Evolutionary conservation across 2,329 filamentous ascomycete genomes (phyloP), one percentile per base, ranked within the genome.

Genomic region (Pseudocercospora musae): DNA sequence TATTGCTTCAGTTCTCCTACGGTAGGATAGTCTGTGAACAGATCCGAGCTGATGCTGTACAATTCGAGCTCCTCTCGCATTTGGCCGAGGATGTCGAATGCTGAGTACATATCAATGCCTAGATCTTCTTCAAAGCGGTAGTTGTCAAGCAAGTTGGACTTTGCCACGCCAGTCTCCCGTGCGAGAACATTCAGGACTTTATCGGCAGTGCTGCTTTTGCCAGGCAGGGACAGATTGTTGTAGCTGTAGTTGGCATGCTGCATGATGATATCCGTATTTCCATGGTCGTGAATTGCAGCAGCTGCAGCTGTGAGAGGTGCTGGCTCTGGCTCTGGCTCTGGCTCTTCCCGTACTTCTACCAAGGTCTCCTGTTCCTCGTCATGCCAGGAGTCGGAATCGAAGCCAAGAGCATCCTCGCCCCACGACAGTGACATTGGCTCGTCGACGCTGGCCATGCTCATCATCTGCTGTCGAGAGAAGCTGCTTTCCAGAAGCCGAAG

Each of bases 121-220:
- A 54, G 52, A 37, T 54, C 52, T 37, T 54, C 52, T 40, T 54
- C 52, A 8, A 54, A 54, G 9, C 52, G 52, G 29, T 54, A 54
- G 11, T 54, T 40, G 31, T 54, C 52, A 25, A 54, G 52, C n/a
- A 54, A 37, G 52, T 37, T 54, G 27, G 52, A 40, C 40, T 54
- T 54, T 23, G 52, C 15, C n/a, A 54, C 29, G 2, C 52, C 52
- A 10, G 27, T 33, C 4, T 54, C 52, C 2, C 52, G 52, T 29
- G 52, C 52, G 13, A 54, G 31, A 1, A 54, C 15, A 40, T 54
- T 37, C 27, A 54, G 29, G 29, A 54, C 52, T 37, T 40, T 54
- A 9, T 54, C 52, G 1, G 52, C 52, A 18, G 52, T 54, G 20
- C 52, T 54, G 52, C 52, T 37, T 40, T 54, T 54, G 27, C 52